Base-by-base conservation (phyloP, 2,329 filamentous ascomycete species). In the Epichloe uncinata region DNA sequence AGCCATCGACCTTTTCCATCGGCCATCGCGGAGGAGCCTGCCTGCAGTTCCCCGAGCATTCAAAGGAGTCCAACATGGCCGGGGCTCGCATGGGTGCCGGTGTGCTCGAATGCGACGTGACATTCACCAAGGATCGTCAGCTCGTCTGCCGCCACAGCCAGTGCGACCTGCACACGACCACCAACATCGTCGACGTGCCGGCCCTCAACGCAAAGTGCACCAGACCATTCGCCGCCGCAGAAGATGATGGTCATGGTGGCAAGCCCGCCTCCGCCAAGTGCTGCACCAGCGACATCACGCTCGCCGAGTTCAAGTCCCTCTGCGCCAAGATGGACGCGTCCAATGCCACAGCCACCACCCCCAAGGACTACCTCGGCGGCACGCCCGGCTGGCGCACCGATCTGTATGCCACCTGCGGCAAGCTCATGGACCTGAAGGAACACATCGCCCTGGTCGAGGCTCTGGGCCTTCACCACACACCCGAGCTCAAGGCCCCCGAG, bases 321-420 rank as follows among this genome's bases (percentile, higher is more conserved):
- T 87, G 83, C 66, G 75, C 75, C 58, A 85, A 85, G 66, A 85
- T 84, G 80, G 83, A 87, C 59, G 76, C 76, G 46, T 75, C 66
- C 60, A 80, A 83, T 58, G 63, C 70, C 55, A 73, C 68, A 43
- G 82, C 79, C 35, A 74, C 74, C 18, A 85, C 73, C 2, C 67
- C 77, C 0, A 63, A 69, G 37, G 74, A 78, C 55, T 84, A 74
- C 66, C 74, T 79, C 52, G 65, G 70, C 57, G 78, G 78, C 50
- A 82, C 78, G 0, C 73, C 79, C 0, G 65, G 64, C 55, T 85
- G 76, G 73, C 73, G 81, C 41, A 84, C 82, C 33, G 78, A 84
- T 54, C 67, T 85, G 15, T 85, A 84, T 66, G 66, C 76, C 47
- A 74, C 73, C 2, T 86, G 83, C 68, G 79, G 73, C 50, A 79